A percentile compares a stretch with the other conserved stretches of the same genome.
phyloP scores from a whole-genome alignment of 257 asterid species.

The Parsonsia alboflavescens region DNA sequence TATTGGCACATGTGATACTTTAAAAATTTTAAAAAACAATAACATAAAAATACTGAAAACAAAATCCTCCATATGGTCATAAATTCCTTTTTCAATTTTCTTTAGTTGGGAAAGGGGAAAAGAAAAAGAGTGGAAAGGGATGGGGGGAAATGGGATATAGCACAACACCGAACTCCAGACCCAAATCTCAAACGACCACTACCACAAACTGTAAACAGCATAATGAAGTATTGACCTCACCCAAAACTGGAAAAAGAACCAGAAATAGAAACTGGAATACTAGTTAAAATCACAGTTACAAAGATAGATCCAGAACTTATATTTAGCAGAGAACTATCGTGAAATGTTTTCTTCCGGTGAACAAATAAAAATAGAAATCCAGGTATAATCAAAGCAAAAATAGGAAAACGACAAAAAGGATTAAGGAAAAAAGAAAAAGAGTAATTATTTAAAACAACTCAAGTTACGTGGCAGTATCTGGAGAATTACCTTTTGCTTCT shows the following conservation, averaged over 20 bases:
- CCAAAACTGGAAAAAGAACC: background rate
- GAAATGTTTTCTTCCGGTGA: background rate
- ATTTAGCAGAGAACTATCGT: background rate
- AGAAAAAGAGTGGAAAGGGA: background rate
- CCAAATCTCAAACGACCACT: background rate
- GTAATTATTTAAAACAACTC: background rate
- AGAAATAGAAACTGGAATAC: background rate
- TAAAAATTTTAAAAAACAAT: background rate
- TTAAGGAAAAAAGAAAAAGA: background rate
- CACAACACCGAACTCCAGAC: background rate
- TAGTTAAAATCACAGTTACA: background rate
- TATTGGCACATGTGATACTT: background rate
- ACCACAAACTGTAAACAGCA: background rate
- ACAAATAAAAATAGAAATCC: background rate
- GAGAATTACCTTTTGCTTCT: slow-evolving; percentile 80
- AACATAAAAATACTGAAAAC: background rate
- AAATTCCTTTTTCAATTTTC: background rate
- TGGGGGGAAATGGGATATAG: background rate
- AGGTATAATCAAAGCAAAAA: background rate
- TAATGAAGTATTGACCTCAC: background rate
- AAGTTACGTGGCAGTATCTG: background rate
- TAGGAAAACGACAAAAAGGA: background rate
- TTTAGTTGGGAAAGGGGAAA: background rate
- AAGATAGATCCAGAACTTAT: background rate
- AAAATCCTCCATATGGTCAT: background rate